Conservation (phyloP, 352 stramenopile species). For the Pythium aphanidermatum region DNA sequence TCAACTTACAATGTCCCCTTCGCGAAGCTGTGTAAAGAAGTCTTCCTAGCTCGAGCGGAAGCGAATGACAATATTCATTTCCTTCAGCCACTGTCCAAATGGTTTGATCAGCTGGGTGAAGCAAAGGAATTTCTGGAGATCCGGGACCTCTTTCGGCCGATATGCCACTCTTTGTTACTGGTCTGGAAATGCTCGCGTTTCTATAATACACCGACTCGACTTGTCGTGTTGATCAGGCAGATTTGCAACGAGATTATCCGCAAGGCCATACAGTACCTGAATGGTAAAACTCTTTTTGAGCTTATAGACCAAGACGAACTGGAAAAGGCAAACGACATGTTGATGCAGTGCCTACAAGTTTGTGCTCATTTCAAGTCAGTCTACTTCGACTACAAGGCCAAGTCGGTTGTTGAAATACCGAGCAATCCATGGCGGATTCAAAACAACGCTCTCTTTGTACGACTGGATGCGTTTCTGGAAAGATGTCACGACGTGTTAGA, state of each 20-base stretch:
- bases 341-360: constrained; percentile 68
- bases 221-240: constrained; percentile 86
- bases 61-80: constrained; percentile 87
- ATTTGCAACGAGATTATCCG: constrained; percentile 88
- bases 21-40: constrained; percentile 89
- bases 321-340: constrained; percentile 63
- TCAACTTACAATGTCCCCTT: constrained; percentile 91
- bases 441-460: constrained; percentile 90
- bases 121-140: constrained; percentile 42
- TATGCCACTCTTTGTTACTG: constrained; percentile 84
- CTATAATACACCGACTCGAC: constrained; percentile 86
- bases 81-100: constrained; percentile 63
- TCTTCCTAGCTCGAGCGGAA: constrained; percentile 83
- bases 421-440: constrained; percentile 88
- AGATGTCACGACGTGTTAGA: constrained; percentile 89
- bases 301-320: constrained; percentile 72
- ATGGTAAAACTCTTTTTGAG: constrained; percentile 74
- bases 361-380: constrained; percentile 88
- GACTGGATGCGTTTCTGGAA: constrained; percentile 88
- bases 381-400: constrained; percentile 92
- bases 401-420: constrained; percentile 69
- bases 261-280: constrained; percentile 65
- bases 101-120: constrained; percentile 40
- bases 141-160: constrained; percentile 74
- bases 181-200: constrained; percentile 90